A percentile compares a stretch with the other conserved stretches of the same genome.
Conservation (phyloP, 2,329 filamentous ascomycete species). For the Aspergillus fumigatus region DNA sequence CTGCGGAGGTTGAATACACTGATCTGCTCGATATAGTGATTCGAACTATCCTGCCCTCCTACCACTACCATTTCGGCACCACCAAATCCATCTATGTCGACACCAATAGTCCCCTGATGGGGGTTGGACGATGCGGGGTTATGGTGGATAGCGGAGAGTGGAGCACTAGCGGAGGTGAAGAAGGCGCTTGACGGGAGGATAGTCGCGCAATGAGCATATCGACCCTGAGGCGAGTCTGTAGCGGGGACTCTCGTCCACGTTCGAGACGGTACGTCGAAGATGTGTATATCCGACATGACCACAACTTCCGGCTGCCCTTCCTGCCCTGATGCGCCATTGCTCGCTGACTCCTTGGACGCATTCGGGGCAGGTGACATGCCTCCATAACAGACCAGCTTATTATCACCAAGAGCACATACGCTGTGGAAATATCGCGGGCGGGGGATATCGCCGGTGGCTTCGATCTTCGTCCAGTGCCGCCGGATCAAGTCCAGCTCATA, state of each 20-base stretch:
- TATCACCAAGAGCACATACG: conserved; percentile 87
- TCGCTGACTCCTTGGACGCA: conserved; percentile 41
- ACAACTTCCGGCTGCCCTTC: conserved; percentile 80
- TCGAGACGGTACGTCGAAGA: conserved; percentile 79
- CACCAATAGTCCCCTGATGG: conserved; percentile 82
- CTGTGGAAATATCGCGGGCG: conserved; percentile 96
- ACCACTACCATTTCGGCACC: conserved; percentile 97
- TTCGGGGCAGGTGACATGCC: conserved; percentile 82
- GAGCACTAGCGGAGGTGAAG: conserved; percentile 79
- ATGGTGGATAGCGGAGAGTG: conserved; percentile 81
- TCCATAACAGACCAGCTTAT: conserved; percentile 95
- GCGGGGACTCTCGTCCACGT: conserved; percentile 82
- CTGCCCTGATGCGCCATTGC: conserved; percentile 34
- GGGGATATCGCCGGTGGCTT: conserved; percentile 77
- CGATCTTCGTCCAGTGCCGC: conserved; percentile 88
- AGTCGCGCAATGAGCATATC: conserved; percentile 94
- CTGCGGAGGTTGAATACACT: conserved; percentile 96
- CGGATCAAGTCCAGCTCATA: conserved; percentile 90
- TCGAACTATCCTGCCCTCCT: conserved; percentile 92
- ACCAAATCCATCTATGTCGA: conserved; percentile 83
- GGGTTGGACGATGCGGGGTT: conserved; percentile 78
- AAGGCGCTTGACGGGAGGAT: conserved; percentile 82
- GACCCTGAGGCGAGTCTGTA: conserved; percentile 78
- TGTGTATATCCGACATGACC: conserved; percentile 97
- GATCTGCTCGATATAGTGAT: conserved; percentile 98